phyloP scores from a whole-genome alignment of 495 filamentous ascomycete genomes.

The Paragyromitra xinjiangensis region DNA sequence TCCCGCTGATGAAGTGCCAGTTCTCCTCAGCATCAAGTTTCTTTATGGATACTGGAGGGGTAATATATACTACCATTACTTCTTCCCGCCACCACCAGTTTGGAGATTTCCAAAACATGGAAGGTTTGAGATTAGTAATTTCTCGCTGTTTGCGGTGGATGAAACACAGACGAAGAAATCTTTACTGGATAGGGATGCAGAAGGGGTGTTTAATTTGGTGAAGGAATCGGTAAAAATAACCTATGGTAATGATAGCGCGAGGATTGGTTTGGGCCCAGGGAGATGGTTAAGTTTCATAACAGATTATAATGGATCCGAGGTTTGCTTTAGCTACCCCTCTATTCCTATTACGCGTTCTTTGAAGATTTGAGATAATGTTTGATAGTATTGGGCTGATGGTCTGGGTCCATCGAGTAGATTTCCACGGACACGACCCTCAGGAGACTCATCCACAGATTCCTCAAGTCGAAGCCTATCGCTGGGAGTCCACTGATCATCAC shows the following conservation, averaged over 20 bases:
- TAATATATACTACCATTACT: conserved; percentile 24
- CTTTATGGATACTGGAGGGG: neutral
- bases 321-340: neutral
- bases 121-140: neutral
- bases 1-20: neutral
- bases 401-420: neutral
- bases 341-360: neutral
- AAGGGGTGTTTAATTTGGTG: neutral
- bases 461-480: conserved; percentile 11
- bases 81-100: conserved; percentile 18
- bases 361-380: neutral
- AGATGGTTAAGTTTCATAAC: conserved; percentile 5
- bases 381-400: neutral
- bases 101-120: neutral
- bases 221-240: neutral
- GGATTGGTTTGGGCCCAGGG: neutral
- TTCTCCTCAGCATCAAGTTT: conserved; percentile 16
- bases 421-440: conserved; percentile 7
- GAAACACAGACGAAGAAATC: neutral
- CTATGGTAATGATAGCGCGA: neutral
- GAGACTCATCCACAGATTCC: conserved; percentile 16
- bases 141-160: neutral
- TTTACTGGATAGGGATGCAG: conserved; percentile 4
- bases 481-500: conserved; percentile 22
- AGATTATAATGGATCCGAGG: conserved; percentile 9